Evolutionary conservation across 345 rosid species (phyloP).

Genomic region (Nephelium lappaceum): DNA sequence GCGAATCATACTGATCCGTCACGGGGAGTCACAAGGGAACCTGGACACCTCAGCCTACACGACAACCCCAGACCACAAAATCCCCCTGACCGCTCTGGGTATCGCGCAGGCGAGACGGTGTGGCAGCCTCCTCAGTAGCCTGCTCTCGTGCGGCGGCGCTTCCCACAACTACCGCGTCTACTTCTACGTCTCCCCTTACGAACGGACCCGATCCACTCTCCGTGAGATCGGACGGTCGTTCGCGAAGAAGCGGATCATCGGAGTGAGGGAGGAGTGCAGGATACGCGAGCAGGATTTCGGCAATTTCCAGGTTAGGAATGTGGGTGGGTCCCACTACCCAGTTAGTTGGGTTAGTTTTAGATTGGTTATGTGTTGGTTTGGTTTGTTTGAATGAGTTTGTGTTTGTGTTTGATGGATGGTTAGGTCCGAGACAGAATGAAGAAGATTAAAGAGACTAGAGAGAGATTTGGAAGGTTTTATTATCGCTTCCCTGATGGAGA

Average conservation of each 20-base stretch:
- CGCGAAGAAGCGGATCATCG: slow-evolving; percentile 67
- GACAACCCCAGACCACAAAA: slow-evolving; percentile 87
- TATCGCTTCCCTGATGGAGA: slow-evolving; percentile 98
- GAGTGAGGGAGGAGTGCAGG: slow-evolving; percentile 94
- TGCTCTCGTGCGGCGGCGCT: slow-evolving; percentile 41
- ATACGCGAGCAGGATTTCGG: slow-evolving; percentile 96
- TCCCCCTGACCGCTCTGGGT: slow-evolving; percentile 70
- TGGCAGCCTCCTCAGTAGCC: slow-evolving; percentile 54
- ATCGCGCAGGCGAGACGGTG: slow-evolving; percentile 57
- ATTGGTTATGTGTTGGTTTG: not conserved
- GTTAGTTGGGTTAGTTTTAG: too few relatives aligned
- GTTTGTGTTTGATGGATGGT: too few relatives aligned
- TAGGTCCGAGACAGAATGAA: slow-evolving; percentile 75
- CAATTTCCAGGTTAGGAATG: slow-evolving; percentile 60
- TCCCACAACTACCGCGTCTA: slow-evolving; percentile 63
- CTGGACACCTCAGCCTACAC: slow-evolving; percentile 75
- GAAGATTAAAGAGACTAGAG: slow-evolving; percentile 64
- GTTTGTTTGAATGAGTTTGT: not conserved
- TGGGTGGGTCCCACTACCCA: not conserved
- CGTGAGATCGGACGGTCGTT: slow-evolving; percentile 91
- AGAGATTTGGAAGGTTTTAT: slow-evolving; percentile 80
- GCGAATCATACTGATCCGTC: slow-evolving; percentile 90
- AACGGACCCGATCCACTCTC: slow-evolving; percentile 84
- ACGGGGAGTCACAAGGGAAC: slow-evolving; percentile 94
- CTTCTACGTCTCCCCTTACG: slow-evolving; percentile 96